Base-by-base conservation (phyloP, 306 rosid genomes). In the Macrotyloma uniflorum region DNA sequence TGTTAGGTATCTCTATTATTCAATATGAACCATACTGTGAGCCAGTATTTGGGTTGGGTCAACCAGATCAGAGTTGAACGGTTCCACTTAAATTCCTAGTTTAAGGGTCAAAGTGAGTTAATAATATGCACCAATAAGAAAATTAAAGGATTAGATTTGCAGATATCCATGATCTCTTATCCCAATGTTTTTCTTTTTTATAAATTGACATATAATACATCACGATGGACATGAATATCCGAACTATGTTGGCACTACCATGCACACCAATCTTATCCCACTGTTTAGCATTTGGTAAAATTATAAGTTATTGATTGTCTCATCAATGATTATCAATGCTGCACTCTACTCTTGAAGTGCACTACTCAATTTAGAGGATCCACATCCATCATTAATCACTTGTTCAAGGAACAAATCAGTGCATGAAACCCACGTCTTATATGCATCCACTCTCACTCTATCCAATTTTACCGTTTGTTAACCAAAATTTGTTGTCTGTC, bases 341-440 rank as follows among this genome's bases (percentile, higher is more conserved):
- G 73, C 33, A 36, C 59, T 18, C n/a, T 51, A 62, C 74, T 3
- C 57, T 40, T 36, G 13, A 66, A 36, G 9, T 53, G 36, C 38
- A 63, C 63, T 9, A 24, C 46, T 32, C 24, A 4, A 15, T 66
- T 76, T 54, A 42, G 19, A 65, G 64, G 24, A 20, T 80, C 63
- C 33, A 55, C 13, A n/a, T 53, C 51, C n/a, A 14, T 14, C 16
- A 33, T 16, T 55, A 47, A 5, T 40, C 67, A 18, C 22, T 16
- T 80, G 51, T 38, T 80, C 67, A 80, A 65, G 77, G 67, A 72
- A 57, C 57, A 70, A 32, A 77, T 77, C 61, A 18, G 28, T 9
- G 43, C 40, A 57, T 46, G 11, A n/a, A 40, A 43, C 18, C 51
- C 66, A 45, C 45, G 67, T 55, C 28, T 51, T 10, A 10, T 53